phyloP scores from a whole-genome alignment of 148 eudicot genomes.

The Polygonum aviculare region DNA sequence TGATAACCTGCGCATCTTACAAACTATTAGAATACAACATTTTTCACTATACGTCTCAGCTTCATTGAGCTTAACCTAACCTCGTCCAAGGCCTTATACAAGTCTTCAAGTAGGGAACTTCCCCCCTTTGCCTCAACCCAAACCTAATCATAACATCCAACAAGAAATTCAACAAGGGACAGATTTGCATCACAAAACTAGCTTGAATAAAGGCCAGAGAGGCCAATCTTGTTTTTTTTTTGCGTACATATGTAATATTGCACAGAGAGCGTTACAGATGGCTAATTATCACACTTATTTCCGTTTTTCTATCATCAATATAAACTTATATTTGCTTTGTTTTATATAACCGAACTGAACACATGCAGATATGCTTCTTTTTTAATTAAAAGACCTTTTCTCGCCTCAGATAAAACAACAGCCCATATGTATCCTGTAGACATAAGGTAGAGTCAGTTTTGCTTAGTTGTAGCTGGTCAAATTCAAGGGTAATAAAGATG shows the following conservation, averaged over 20 bases:
- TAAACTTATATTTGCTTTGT: background rate
- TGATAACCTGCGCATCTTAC: slow-evolving; percentile 54
- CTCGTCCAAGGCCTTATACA: slow-evolving; percentile 86
- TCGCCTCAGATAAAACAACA: background rate
- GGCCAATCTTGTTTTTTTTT: background rate
- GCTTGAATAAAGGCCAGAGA: background rate
- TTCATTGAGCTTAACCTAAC: slow-evolving; percentile 27
- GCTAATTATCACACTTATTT: background rate
- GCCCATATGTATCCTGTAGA: background rate
- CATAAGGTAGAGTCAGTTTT: background rate
- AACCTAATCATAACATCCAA: slow-evolving; percentile 28
- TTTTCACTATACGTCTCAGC: background rate
- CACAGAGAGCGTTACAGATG: background rate
- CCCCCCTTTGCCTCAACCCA: slow-evolving; percentile 70
- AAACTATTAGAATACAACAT: slow-evolving; percentile 11
- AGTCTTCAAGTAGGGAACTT: slow-evolving; percentile 52
- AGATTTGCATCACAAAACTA: background rate
- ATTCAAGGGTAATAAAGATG: background rate
- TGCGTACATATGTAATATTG: background rate
- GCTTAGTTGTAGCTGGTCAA: background rate
- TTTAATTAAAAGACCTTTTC: background rate
- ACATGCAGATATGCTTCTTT: background rate
- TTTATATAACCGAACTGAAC: background rate
- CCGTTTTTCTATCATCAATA: background rate
- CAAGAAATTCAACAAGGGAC: background rate